Base-by-base conservation (phyloP, 306 rosid genomes). In the Rubus parviflorus region DNA sequence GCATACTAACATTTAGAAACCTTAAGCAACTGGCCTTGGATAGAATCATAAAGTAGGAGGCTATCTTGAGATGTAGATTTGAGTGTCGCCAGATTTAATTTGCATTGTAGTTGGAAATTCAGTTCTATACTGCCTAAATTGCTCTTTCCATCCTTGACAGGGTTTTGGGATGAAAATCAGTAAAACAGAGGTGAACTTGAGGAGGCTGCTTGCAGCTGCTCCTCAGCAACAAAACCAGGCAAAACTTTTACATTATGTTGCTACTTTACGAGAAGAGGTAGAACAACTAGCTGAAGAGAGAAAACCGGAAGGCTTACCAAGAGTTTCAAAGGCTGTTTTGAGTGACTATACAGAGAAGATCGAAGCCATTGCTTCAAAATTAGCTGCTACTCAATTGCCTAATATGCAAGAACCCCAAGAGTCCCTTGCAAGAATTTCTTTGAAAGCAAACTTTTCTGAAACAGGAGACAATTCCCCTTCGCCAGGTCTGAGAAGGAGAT, bases 231-330 rank as follows among this genome's bases (percentile, higher is more conserved):
- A 90, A 74, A 91, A 90, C 72, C 93, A 84, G 79, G 92, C 92
- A 75, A 92, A 95, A 76, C 98, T 95, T 69, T 83, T 85, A 37
- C 98, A 95, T 83, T 92, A 94, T 85, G 92, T 92, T 58, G 93
- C 93, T 78, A 92, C 96, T 81, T 80, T 92, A 81, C 87, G 96
- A 42, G 97, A 95, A 81, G 96, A 81, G 56, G 80, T 92, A 66
- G 97, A 95, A 66, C 99, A 92, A 68, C 87, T 95, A 67, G 91
- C 91, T 51, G 90, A 89, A 78, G 97, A 95, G 87, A 86, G 85
- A 89, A 92, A 91, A 14, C 81, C 84, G 0, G 94, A 92, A 74
- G 97, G 97, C 57, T 82, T 92, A 70, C 93, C 97, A 17, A 92
- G 97, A 82, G 83, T 92, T 76, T 90, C 99, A 70, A 95, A 92